phyloP scores from a whole-genome alignment of 2,329 filamentous ascomycete species.

The Fusarium metavorans region DNA sequence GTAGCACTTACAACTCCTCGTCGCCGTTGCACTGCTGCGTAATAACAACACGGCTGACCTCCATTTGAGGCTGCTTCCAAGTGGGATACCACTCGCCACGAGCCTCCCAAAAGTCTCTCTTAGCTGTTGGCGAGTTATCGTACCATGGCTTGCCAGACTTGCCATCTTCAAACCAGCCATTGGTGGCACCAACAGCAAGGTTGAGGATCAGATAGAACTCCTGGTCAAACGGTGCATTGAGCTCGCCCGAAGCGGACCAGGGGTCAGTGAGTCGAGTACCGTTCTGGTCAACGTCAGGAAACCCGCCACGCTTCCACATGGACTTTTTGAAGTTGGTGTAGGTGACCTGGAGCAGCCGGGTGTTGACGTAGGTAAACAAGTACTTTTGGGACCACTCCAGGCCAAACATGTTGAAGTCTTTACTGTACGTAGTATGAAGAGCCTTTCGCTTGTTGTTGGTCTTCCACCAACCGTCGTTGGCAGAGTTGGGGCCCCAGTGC shows the following conservation, averaged over 20 bases:
- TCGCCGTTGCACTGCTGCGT: slow-evolving; percentile 75
- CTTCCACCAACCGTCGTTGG: slow-evolving; percentile 84
- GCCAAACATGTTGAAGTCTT: slow-evolving; percentile 80
- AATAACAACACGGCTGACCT: slow-evolving; percentile 78
- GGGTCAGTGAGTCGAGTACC: slow-evolving; percentile 73
- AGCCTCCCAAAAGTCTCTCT: slow-evolving; percentile 81
- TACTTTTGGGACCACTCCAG: slow-evolving; percentile 92
- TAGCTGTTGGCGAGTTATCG: slow-evolving; percentile 73
- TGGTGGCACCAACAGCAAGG: slow-evolving; percentile 80
- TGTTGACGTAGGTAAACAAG: slow-evolving; percentile 88
- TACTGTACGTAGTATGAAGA: slow-evolving; percentile 79
- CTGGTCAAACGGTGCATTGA: slow-evolving; percentile 80
- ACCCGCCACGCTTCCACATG: slow-evolving; percentile 77
- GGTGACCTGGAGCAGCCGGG: slow-evolving; percentile 81
- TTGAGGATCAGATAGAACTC: slow-evolving; percentile 82
- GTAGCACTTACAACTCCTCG: slow-evolving; percentile 58
- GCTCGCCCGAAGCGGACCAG: slow-evolving; percentile 71
- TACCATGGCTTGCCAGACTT: slow-evolving; percentile 82
- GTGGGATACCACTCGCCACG: slow-evolving; percentile 75
- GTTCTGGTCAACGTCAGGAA: slow-evolving; percentile 73
- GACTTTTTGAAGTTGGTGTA: slow-evolving; percentile 80
- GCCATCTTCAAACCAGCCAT: slow-evolving; percentile 86
- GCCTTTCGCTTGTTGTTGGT: slow-evolving; percentile 83
- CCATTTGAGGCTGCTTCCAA: slow-evolving; percentile 76
- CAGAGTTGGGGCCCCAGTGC: slow-evolving; percentile 82